Percentiles rank a stretch among this genome's conserved stretches.
These are phyloP conservation scores for Closterium sp. DNA, from an alignment of 139 green algal genomes.

Conservation along the genomic window DNA sequence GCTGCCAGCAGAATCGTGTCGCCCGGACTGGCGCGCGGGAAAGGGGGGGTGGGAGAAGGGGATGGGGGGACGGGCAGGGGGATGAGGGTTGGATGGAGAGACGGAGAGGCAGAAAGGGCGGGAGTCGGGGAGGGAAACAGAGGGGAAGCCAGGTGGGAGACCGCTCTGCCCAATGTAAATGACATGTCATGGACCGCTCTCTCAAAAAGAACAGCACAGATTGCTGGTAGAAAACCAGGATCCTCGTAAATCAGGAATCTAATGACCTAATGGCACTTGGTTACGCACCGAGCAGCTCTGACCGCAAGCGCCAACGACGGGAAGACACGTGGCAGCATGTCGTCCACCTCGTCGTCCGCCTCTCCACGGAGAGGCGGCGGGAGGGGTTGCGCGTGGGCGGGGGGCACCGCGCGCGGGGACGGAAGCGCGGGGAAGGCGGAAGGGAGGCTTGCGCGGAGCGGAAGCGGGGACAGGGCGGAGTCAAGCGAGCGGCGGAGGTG, in stretches of 20 bases:
- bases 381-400: background rate
- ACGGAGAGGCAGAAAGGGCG: too few relatives aligned
- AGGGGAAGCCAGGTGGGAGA: too few relatives aligned
- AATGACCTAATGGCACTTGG: background rate
- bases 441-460: background rate
- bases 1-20: background rate
- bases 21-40: background rate
- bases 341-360: background rate
- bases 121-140: too few relatives aligned
- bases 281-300: background rate
- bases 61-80: too few relatives aligned
- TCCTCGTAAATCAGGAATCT: too few relatives aligned
- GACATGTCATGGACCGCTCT: too few relatives aligned
- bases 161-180: too few relatives aligned
- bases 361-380: background rate
- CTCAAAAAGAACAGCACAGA: too few relatives aligned
- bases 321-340: background rate
- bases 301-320: background rate
- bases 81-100: too few relatives aligned
- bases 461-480: background rate
- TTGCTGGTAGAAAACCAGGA: too few relatives aligned
- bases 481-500: background rate
- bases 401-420: too few relatives aligned
- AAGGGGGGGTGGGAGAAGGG: too few relatives aligned
- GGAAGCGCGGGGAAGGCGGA: background rate